Conservation (phyloP, 2,329 filamentous ascomycete genomes). For the Magnaporthiopsis incrustans region DNA sequence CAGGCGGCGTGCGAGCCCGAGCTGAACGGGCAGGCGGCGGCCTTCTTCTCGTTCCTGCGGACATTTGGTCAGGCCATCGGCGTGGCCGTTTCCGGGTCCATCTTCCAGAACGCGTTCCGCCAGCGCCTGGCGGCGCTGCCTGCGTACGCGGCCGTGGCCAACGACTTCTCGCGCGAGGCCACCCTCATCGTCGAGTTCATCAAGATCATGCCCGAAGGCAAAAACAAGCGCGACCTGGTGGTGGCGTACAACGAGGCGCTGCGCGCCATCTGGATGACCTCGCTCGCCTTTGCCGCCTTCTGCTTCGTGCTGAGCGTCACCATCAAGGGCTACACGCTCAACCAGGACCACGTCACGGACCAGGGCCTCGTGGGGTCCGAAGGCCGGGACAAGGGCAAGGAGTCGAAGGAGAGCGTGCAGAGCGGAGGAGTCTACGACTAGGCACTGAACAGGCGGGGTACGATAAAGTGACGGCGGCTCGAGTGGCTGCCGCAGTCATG, state of each 20-base stretch:
- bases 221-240: constrained; percentile 19
- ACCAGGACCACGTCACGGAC: constrained; percentile 24
- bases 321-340: constrained; percentile 21
- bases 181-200: constrained; percentile 47
- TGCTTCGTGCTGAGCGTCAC: constrained; percentile 19
- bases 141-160: constrained; percentile 31
- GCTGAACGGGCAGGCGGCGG: constrained; percentile 47
- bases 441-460: no score
- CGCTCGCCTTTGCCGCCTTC: constrained; percentile 24
- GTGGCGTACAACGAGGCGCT: constrained; percentile 25
- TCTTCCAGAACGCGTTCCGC: constrained; percentile 60
- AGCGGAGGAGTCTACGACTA: no score
- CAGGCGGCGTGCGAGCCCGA: constrained; percentile 46
- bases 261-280: constrained; percentile 31
- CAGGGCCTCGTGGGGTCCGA: constrained; percentile 15
- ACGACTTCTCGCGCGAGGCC: constrained; percentile 45
- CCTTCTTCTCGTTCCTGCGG: constrained; percentile 60
- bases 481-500: no score
- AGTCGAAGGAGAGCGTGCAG: no score
- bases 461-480: no score
- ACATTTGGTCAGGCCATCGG: constrained; percentile 58
- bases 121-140: constrained; percentile 39
- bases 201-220: constrained; percentile 35
- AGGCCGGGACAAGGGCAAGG: no score
- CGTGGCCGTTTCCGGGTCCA: constrained; percentile 57